These are phyloP conservation scores for Gossypium arboreum DNA, from an alignment of 345 rosid species.

Conservation along the genomic window DNA sequence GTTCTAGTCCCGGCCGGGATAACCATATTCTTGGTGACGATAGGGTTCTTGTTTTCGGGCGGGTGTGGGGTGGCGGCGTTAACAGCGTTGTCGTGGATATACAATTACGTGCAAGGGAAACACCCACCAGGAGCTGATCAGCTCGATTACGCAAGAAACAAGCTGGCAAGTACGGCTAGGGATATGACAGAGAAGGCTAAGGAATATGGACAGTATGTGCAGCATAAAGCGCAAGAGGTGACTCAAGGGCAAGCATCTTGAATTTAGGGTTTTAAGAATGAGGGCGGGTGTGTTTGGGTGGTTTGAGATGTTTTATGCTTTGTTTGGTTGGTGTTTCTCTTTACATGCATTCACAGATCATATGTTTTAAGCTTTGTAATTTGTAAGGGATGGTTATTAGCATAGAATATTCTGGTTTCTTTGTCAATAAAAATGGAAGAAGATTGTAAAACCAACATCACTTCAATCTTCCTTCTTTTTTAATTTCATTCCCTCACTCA, in stretches of 20 bases:
- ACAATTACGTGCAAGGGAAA: slow-evolving; percentile 48
- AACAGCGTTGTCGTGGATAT: slow-evolving; percentile 55
- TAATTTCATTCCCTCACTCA: too few species aligned
- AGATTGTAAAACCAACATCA: too few species aligned
- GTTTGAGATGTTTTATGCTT: background rate
- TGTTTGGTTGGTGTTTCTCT: background rate
- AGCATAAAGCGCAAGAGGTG: slow-evolving; percentile 43
- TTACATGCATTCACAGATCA: slow-evolving; percentile 5
- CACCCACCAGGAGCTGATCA: slow-evolving; percentile 59
- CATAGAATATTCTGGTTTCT: background rate
- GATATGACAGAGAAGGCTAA: slow-evolving; percentile 47
- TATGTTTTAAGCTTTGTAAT: background rate
- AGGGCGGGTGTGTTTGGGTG: background rate
- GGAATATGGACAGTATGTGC: slow-evolving; percentile 56
- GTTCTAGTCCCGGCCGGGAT: slow-evolving; percentile 56
- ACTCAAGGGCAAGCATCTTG: slow-evolving; percentile 18
- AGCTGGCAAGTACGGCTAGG: slow-evolving; percentile 32
- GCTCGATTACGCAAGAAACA: slow-evolving; percentile 45
- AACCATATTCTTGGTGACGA: slow-evolving; percentile 17
- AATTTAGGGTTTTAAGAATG: background rate
- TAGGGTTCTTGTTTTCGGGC: slow-evolving; percentile 53
- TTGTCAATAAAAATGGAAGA: background rate
- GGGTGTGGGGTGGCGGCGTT: slow-evolving; percentile 55
- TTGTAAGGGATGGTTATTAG: background rate
- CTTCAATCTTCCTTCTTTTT: too few species aligned